Percentiles rank a stretch among this genome's conserved stretches.
Conservation (phyloP, 345 rosid species). For the Ricinus communis region DNA sequence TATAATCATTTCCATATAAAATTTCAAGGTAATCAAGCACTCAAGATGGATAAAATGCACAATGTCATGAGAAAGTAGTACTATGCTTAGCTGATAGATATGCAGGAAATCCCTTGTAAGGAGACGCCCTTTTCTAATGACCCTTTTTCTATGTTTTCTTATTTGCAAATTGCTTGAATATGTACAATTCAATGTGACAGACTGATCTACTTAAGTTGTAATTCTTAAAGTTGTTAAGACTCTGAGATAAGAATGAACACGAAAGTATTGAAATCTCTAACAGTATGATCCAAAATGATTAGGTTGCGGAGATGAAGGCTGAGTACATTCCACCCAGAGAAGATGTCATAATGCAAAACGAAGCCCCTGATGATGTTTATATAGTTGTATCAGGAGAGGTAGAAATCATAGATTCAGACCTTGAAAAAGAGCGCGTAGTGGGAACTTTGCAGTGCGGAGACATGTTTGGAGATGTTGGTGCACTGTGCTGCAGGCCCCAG, state of each 20-base stretch:
- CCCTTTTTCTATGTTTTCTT: too few relatives aligned
- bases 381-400: slow-evolving; percentile 83
- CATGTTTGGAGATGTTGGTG: slow-evolving; percentile 90
- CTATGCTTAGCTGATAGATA: too few relatives aligned
- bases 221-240: too few relatives aligned
- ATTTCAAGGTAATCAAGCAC: too few relatives aligned
- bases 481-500: slow-evolving; percentile 72
- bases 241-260: neutral
- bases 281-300: neutral
- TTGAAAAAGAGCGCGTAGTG: slow-evolving; percentile 52
- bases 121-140: too few relatives aligned
- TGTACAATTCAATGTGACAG: too few relatives aligned
- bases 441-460: slow-evolving; percentile 64
- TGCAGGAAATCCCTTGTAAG: too few relatives aligned
- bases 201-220: too few relatives aligned
- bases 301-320: slow-evolving; percentile 85
- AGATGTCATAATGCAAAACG: slow-evolving; percentile 82
- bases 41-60: too few relatives aligned
- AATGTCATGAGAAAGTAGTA: too few relatives aligned
- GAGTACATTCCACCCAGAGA: slow-evolving; percentile 94
- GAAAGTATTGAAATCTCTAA: neutral
- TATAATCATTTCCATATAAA: too few relatives aligned
- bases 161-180: too few relatives aligned
- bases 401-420: slow-evolving; percentile 57
- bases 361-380: slow-evolving; percentile 83